A percentile compares a stretch with the other conserved stretches of the same genome.
Evolutionary conservation across 2,329 filamentous ascomycete species (phyloP).

Genomic region (Colletotrichum sp.): DNA sequence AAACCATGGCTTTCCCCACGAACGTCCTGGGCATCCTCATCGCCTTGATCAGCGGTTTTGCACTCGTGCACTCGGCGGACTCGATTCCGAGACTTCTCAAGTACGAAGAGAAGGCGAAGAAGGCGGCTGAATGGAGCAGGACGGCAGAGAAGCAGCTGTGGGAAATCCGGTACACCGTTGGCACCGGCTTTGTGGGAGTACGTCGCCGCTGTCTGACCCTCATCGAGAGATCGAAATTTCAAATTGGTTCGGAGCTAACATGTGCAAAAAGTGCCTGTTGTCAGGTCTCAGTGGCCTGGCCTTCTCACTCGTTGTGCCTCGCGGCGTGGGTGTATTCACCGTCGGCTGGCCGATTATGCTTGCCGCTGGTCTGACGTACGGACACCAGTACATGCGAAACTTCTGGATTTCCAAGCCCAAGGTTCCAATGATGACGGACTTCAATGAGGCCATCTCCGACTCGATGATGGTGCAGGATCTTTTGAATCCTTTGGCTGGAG

Average conservation of each 20-base stretch:
- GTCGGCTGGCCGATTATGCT: conserved; percentile 26
- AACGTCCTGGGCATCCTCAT: conserved; percentile 18
- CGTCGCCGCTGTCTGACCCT: background rate
- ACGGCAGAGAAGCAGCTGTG: conserved; percentile 29
- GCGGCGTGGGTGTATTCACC: conserved; percentile 4
- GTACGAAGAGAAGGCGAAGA: conserved; percentile 32
- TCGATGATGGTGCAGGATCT: conserved; percentile 23
- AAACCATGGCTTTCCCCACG: conserved; percentile 20
- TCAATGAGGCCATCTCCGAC: conserved; percentile 33
- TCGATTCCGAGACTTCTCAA: conserved; percentile 31
- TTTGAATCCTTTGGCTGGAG: conserved; percentile 17
- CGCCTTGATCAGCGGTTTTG: conserved; percentile 26
- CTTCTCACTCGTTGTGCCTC: conserved; percentile 17
- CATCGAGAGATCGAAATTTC: background rate
- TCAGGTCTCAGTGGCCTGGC: conserved; percentile 23
- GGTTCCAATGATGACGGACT: conserved; percentile 32
- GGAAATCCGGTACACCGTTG: conserved; percentile 32
- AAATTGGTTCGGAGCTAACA: background rate
- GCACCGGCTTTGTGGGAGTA: conserved; percentile 29
- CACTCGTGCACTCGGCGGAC: conserved; percentile 24
- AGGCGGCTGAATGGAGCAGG: conserved; percentile 33
- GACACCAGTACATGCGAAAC: conserved; percentile 28
- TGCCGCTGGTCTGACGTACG: conserved; percentile 15
- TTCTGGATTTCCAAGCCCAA: conserved; percentile 33
- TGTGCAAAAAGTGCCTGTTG: conserved; percentile 18